phyloP scores from a whole-genome alignment of 305 asterid genomes.

The Ruellia speciosa region DNA sequence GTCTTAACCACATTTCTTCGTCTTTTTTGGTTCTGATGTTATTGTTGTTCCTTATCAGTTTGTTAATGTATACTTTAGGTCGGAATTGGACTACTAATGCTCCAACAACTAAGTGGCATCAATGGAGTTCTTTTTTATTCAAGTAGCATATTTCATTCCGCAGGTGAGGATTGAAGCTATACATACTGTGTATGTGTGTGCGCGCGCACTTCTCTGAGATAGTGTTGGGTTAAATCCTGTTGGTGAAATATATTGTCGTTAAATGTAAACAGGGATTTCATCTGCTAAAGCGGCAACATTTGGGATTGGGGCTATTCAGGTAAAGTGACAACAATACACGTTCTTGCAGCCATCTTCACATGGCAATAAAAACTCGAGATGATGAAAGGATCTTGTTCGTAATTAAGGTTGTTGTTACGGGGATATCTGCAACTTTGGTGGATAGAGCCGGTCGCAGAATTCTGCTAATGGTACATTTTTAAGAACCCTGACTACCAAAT shows the following conservation, averaged over 20 bases:
- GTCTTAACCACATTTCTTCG: neutral
- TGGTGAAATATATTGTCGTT: constrained; percentile 5
- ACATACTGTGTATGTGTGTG: neutral
- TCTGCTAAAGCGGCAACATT: constrained; percentile 73
- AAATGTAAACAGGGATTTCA: constrained; percentile 45
- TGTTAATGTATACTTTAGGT: constrained; percentile 32
- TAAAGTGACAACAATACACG: constrained; percentile 14
- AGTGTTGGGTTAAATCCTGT: neutral
- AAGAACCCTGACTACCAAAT: too few species aligned
- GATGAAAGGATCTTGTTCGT: constrained; percentile 7
- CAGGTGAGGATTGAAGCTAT: constrained; percentile 39
- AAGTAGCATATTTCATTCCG: constrained; percentile 67
- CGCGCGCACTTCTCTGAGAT: neutral
- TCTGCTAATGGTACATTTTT: constrained; percentile 51
- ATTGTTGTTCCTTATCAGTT: constrained; percentile 5
- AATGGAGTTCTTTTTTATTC: constrained; percentile 82
- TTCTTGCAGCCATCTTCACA: constrained; percentile 3
- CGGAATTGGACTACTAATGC: constrained; percentile 73
- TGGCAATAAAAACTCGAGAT: neutral
- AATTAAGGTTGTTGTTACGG: constrained; percentile 63
- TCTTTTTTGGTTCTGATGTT: neutral
- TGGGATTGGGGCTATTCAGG: constrained; percentile 81
- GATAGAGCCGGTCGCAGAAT: constrained; percentile 78
- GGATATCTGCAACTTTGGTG: constrained; percentile 47
- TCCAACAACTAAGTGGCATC: constrained; percentile 81